phyloP scores from a whole-genome alignment of 768 basidiomycete species.

The Xanthoconium purpureum region DNA sequence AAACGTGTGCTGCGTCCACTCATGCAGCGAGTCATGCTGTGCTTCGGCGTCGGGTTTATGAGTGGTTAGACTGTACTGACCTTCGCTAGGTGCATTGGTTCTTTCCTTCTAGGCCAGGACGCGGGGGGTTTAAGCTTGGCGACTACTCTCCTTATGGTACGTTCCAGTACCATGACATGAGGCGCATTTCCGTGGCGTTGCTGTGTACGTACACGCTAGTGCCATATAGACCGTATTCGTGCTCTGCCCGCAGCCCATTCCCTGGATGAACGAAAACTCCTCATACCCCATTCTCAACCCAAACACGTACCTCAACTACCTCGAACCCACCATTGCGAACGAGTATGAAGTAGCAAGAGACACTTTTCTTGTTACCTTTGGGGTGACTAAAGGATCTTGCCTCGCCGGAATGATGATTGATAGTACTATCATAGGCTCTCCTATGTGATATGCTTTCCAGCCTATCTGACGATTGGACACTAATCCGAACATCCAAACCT shows the following conservation, averaged over 20 bases:
- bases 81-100: neutral
- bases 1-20: no score
- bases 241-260: neutral
- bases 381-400: slow-evolving; percentile 5
- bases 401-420: neutral
- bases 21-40: no score
- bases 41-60: no score
- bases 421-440: slow-evolving; percentile 14
- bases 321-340: slow-evolving; percentile 16
- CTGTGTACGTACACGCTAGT: no score
- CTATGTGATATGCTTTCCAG: slow-evolving; percentile 27
- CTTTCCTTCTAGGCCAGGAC: neutral
- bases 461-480: slow-evolving; percentile 17
- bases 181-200: neutral
- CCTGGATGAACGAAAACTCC: slow-evolving; percentile 1
- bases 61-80: neutral
- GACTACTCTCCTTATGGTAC: neutral
- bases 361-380: slow-evolving; percentile 18
- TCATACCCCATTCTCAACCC: slow-evolving; percentile 20
- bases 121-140: no score
- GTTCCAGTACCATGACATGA: neutral
- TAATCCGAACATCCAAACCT: slow-evolving; percentile 14
- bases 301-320: slow-evolving; percentile 26
- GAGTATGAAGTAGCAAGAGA: slow-evolving; percentile 21
- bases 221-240: neutral